Evolutionary conservation across 2,329 filamentous ascomycete genomes (phyloP).

Genomic region (Alternaria solani): DNA sequence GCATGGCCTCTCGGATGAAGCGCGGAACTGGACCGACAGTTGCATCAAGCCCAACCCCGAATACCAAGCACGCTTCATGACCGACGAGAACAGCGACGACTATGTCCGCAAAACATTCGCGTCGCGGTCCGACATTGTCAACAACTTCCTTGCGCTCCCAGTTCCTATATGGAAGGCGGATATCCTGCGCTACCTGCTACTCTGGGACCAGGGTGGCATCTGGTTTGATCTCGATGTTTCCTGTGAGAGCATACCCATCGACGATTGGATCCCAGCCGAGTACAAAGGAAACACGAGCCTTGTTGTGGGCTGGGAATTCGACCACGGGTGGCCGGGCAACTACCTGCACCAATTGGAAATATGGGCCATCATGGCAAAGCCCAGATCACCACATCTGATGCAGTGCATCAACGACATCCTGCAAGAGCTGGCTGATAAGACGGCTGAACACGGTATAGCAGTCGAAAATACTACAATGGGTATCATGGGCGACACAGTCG

Average conservation of each 20-base stretch:
- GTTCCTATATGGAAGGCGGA: conserved; percentile 54
- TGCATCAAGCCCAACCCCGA: conserved; percentile 41
- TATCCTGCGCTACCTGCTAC: conserved; percentile 53
- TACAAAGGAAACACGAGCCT: conserved; percentile 41
- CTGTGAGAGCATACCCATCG: conserved; percentile 43
- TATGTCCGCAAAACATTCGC: conserved; percentile 47
- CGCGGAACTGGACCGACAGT: conserved; percentile 40
- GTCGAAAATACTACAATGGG: conserved; percentile 25
- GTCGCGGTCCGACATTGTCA: conserved; percentile 49
- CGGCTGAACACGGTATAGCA: conserved; percentile 20
- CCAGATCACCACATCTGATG: conserved; percentile 30
- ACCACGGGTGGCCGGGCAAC: conserved; percentile 33
- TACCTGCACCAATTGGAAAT: conserved; percentile 37
- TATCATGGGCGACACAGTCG: conserved; percentile 38
- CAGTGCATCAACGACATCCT: conserved; percentile 39
- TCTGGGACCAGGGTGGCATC: conserved; percentile 53
- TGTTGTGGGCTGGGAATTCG: conserved; percentile 53
- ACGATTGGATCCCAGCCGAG: conserved; percentile 49
- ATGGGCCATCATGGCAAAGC: conserved; percentile 45
- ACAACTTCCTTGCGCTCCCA: conserved; percentile 42
- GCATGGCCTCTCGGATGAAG: conserved; percentile 43
- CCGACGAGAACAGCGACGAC: conserved; percentile 37
- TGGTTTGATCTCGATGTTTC: conserved; percentile 54
- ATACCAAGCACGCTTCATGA: conserved; percentile 42
- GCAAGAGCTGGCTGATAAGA: conserved; percentile 17